Base-by-base conservation (phyloP, 306 rosid species). In the Albizia julibrissin region DNA sequence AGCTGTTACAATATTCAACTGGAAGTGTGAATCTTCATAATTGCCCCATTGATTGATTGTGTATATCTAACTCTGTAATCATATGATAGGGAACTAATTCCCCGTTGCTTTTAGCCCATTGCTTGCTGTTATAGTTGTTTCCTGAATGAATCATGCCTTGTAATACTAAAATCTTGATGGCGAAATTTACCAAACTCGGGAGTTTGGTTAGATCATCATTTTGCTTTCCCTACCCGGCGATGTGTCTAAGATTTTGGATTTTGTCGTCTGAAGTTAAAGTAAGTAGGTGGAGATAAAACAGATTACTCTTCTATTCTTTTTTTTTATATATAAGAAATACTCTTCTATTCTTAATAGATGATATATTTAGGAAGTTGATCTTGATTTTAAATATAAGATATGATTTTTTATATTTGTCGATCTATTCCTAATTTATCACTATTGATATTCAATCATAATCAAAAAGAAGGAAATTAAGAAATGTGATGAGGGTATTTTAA, bases 1-100 rank as follows among this genome's bases (percentile, higher is more conserved):
- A 75, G 9, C 84, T 26, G 74, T 81, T 54, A 69, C 69, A 29
- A 8, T 31, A 15, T 69, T 75, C 24, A 27, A 72, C 37, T 26
- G 26, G 31, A 40, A 52, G 34, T 21, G 50, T 74, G 78, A 61
- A 80, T 69, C 61, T 8, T 44, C 43, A 7, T 6, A 37, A 19
- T 43, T 70, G 40, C 5, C 65, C 24, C 61, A 15, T 82, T 69
- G 74, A 70, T 2, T 47, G 52, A 12, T 47, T 14, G 52, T 46
- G 42, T 71, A 69, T 1, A 10, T 37, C 15, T 47, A 34, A 59
- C 26, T 22, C 6, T 27, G 10, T 46, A 82, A 79, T 26, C 37
- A n/a, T 40, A 14, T 42, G 33, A 54, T 56, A 37, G 42, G 46
- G 22, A 61, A 66, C 31, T 43, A 31, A 42, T 58, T 6, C 15